These are phyloP conservation scores for Pseudozyma tsukubaensis DNA, from an alignment of 1,284 basidiomycete species.

Conservation along the genomic window DNA sequence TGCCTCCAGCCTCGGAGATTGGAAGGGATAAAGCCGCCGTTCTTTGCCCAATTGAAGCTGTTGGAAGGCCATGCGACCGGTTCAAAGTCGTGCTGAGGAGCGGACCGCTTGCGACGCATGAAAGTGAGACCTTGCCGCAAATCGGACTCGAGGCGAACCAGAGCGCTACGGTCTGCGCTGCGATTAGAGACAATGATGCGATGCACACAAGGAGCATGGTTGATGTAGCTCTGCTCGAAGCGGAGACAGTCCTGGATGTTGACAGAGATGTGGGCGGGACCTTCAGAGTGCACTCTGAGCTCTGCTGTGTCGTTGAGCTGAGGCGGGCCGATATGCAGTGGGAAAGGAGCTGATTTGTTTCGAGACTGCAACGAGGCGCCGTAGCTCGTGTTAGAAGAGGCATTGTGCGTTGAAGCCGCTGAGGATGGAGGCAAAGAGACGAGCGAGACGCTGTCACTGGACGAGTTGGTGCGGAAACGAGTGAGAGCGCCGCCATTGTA, in stretches of 20 bases:
- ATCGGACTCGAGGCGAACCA: slow-evolving; percentile 56
- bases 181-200: slow-evolving; percentile 49
- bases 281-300: slow-evolving; percentile 31
- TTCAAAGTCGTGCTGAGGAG: slow-evolving; percentile 41
- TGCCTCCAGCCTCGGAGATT: slow-evolving; percentile 63
- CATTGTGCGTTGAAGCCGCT: slow-evolving; percentile 35
- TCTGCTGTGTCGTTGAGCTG: slow-evolving; percentile 34
- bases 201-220: slow-evolving; percentile 59
- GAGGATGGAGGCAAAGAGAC: slow-evolving; percentile 42
- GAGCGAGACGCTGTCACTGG: slow-evolving; percentile 40
- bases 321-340: slow-evolving; percentile 30
- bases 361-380: slow-evolving; percentile 21
- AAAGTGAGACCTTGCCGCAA: slow-evolving; percentile 56
- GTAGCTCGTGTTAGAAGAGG: slow-evolving; percentile 42
- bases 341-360: slow-evolving; percentile 13
- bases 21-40: slow-evolving; percentile 57
- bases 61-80: slow-evolving; percentile 58
- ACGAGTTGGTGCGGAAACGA: slow-evolving; percentile 44
- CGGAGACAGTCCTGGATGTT: slow-evolving; percentile 37
- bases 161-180: slow-evolving; percentile 31
- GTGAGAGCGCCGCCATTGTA: slow-evolving; percentile 24
- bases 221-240: slow-evolving; percentile 59
- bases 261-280: slow-evolving; percentile 37
- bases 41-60: slow-evolving; percentile 56
- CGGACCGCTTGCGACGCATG: slow-evolving; percentile 54